Evolutionary conservation across 306 rosid genomes (phyloP).

Genomic region (Quercus dentata): DNA sequence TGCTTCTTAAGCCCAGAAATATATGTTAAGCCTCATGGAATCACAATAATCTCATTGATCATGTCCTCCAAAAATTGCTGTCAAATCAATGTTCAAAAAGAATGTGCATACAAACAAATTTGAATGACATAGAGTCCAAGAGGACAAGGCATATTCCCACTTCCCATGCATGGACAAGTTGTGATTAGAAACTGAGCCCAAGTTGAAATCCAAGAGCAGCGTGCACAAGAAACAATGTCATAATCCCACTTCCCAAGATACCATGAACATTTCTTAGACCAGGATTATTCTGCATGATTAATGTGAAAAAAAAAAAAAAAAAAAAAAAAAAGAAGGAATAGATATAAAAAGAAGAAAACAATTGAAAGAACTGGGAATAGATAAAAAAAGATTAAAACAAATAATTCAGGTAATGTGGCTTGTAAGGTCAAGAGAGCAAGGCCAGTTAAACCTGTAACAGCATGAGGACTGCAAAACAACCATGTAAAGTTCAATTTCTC

Average conservation of each 20-base stretch:
- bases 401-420: constrained; percentile 63
- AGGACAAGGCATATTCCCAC: too few species aligned
- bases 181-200: constrained; percentile 59
- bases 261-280: too few species aligned
- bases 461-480: constrained; percentile 66
- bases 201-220: constrained; percentile 87
- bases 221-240: constrained; percentile 81
- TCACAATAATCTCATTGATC: too few species aligned
- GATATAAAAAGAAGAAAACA: background rate
- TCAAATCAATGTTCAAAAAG: background rate
- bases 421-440: constrained; percentile 80
- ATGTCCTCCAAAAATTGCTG: too few species aligned
- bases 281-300: too few species aligned
- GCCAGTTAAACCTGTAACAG: constrained; percentile 62
- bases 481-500: background rate
- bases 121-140: background rate
- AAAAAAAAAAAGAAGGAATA: background rate
- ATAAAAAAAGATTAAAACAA: too few species aligned
- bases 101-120: constrained; percentile 15
- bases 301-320: background rate
- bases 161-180: too few species aligned
- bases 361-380: too few species aligned
- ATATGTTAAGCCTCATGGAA: too few species aligned
- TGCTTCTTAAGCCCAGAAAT: too few species aligned
- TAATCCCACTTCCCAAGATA: constrained; percentile 84